These are phyloP conservation scores for Pythium guiyangense DNA, from an alignment of 352 stramenopile species.

Conservation along the genomic window DNA sequence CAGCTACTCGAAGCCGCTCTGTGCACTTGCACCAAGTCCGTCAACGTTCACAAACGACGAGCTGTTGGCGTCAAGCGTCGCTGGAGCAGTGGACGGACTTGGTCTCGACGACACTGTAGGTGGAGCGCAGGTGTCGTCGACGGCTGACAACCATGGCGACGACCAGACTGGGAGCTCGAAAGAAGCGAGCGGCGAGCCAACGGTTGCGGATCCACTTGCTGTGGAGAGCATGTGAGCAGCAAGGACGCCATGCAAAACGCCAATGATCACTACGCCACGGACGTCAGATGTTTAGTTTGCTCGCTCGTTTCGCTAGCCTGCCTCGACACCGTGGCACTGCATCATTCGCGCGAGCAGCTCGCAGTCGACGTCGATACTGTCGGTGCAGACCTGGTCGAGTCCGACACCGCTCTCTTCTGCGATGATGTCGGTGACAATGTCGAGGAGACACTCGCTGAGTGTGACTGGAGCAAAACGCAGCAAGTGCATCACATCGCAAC, in stretches of 20 bases:
- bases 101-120: not conserved
- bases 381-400: slow-evolving; percentile 7
- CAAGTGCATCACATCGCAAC: too few relatives aligned
- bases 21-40: not conserved
- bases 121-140: not conserved
- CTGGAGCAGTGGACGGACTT: not conserved
- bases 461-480: too few relatives aligned
- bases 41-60: not conserved
- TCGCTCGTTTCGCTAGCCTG: not conserved
- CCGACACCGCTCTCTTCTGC: slow-evolving; percentile 17
- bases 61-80: not conserved
- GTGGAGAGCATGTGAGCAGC: too few relatives aligned
- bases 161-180: too few relatives aligned
- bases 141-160: not conserved
- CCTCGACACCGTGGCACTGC: slow-evolving; percentile 8
- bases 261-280: too few relatives aligned
- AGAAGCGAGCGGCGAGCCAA: not conserved
- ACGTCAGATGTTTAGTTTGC: too few relatives aligned
- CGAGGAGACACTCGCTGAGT: too few relatives aligned
- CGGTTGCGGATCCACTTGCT: too few relatives aligned
- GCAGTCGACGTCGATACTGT: slow-evolving; percentile 5
- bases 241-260: too few relatives aligned
- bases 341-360: slow-evolving; percentile 12
- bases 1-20: slow-evolving; percentile 60
- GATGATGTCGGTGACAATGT: slow-evolving; percentile 15